Percentiles rank a stretch among this genome's conserved stretches.
Evolutionary conservation across 75 land plant species (phyloP).

Genomic region (Cryptomeria japonica): DNA sequence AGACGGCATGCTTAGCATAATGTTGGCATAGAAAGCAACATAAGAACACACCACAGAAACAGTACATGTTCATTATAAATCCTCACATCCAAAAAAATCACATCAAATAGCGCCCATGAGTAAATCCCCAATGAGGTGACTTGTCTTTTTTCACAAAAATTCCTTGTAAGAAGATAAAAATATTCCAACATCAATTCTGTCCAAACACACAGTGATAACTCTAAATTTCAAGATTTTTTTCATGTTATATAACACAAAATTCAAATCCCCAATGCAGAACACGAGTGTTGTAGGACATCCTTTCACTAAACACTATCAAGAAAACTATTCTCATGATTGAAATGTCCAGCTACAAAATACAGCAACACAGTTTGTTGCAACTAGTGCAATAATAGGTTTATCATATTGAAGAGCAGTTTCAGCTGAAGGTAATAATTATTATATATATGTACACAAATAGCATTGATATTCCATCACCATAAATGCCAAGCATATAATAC

Average conservation of each 20-base stretch:
- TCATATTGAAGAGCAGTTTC: neutral
- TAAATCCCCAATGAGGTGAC: neutral
- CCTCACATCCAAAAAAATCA: neutral
- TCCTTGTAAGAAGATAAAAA: neutral
- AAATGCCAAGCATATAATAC: neutral
- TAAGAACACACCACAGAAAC: neutral
- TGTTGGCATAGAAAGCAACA: neutral
- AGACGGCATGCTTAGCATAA: neutral
- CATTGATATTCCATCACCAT: neutral
- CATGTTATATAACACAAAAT: neutral
- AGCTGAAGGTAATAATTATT: neutral
- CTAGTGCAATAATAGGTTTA: neutral
- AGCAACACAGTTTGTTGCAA: neutral
- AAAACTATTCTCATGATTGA: neutral
- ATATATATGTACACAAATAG: neutral
- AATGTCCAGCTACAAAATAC: neutral
- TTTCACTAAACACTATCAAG: neutral
- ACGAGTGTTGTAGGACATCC: neutral
- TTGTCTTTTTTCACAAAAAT: neutral
- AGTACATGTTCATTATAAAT: neutral
- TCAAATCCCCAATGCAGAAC: neutral
- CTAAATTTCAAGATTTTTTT: neutral
- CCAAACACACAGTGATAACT: neutral
- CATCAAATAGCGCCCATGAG: neutral
- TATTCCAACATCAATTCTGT: neutral